Base-by-base conservation (phyloP, 163 green algal genomes). In the Scenedesmus sp. region DNA sequence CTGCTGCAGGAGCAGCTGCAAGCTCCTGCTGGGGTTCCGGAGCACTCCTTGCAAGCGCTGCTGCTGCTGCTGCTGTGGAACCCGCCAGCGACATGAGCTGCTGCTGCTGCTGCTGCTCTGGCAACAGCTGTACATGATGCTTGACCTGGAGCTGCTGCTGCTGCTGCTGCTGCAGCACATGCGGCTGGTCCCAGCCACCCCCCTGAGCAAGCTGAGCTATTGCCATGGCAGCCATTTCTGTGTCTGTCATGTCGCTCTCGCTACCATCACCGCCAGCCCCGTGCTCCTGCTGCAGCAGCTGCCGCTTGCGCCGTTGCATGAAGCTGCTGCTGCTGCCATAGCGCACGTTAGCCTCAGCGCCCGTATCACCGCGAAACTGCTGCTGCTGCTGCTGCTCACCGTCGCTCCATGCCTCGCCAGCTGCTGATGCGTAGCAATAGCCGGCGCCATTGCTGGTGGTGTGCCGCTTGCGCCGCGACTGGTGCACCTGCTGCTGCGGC, bases 221-320 rank as follows among this genome's bases (percentile, higher is more conserved):
- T 8, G 89, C 89, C 64, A 88, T 88, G 18, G 89, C 89, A 26
- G 89, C 89, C 62, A 92, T 88, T 7, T 92, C 89, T 12, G 60
- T 76, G 82, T 92, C 88, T 84, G 77, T 91, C 57, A 54, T n/a
- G 1, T 91, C 87, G 23, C 87, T 85, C 26, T 91, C 87, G 67
- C 87, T 91, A 76, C 74, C 87, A 26, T 18, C 56, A 8, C 76
- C 55, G 7, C 46, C 67, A 56, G 85, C 64, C 46, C 62, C 26
- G 9, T 56, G 26, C 46, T 91, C 70, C 46, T 87, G 76, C 87
- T 87, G 87, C 57, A 91, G 87, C 87, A 86, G 34, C 26, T 66
- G 87, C 56, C 59, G 87, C 57, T 64, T 76, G 4, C 73, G 70
- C 55, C 23, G 55, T 76, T 91, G 87, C 59, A 91, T 57, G n/a